These are phyloP conservation scores for Puccinia polysora DNA, from an alignment of 1,284 basidiomycete genomes.

Conservation along the genomic window DNA sequence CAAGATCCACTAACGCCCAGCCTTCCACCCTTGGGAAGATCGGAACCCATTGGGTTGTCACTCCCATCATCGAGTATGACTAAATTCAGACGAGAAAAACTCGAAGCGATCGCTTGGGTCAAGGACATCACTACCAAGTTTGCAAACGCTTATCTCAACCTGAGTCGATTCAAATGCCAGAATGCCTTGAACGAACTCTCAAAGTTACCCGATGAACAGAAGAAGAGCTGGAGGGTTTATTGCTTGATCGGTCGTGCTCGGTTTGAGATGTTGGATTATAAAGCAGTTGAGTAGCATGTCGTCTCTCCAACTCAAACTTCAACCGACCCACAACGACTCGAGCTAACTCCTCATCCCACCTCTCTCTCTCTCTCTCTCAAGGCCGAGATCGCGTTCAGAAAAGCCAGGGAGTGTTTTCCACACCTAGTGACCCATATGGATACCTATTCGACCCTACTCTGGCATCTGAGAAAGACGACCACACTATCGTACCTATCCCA, in stretches of 20 bases:
- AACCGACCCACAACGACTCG: not conserved
- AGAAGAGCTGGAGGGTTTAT: conserved; percentile 64
- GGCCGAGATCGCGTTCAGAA: conserved; percentile 81
- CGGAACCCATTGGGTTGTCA: not conserved
- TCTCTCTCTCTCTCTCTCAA: conserved; percentile 44
- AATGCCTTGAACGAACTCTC: conserved; percentile 65
- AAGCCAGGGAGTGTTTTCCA: conserved; percentile 71
- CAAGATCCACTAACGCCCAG: conserved; percentile 2
- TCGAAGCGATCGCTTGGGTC: conserved; percentile 73
- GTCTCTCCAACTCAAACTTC: too few relatives aligned
- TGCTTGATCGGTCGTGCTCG: conserved; percentile 75
- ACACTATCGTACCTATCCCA: conserved; percentile 83
- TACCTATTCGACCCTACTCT: conserved; percentile 83
- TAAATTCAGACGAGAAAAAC: conserved; percentile 57
- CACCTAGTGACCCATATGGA: conserved; percentile 85
- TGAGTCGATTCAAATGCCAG: conserved; percentile 70
- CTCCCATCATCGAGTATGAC: not conserved
- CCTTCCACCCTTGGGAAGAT: too few relatives aligned
- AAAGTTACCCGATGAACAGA: conserved; percentile 73
- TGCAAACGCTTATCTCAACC: conserved; percentile 67
- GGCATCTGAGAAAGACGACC: conserved; percentile 77
- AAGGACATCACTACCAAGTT: conserved; percentile 74
- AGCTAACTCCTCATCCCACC: not conserved
- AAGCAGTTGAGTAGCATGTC: conserved; percentile 74
- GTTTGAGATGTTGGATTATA: conserved; percentile 80